phyloP scores from a whole-genome alignment of 331 rosid genomes.

The Cydonia oblonga region DNA sequence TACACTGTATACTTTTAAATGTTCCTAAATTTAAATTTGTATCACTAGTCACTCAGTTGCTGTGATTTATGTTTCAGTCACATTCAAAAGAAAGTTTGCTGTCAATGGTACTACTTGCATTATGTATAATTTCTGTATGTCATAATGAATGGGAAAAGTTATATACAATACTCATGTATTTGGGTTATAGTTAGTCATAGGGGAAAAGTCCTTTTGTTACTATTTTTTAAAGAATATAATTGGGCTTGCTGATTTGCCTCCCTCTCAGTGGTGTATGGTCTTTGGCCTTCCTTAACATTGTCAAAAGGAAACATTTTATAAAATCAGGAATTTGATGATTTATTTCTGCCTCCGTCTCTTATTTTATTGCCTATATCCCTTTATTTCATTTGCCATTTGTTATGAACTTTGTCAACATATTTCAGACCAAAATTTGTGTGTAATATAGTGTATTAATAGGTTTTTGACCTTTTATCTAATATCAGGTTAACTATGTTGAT shows the following conservation, averaged over 20 bases:
- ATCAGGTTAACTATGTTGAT: slow-evolving; percentile 78
- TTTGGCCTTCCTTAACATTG: not conserved
- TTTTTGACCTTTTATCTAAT: slow-evolving; percentile 6
- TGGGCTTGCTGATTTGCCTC: not conserved
- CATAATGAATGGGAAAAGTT: not conserved
- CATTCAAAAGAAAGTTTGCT: not conserved
- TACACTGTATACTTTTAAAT: not conserved
- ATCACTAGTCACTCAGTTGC: not conserved
- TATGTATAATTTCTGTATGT: not conserved
- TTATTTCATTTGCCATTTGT: not conserved
- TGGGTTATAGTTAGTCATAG: not conserved
- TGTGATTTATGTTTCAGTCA: not conserved
- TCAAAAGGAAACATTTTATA: not conserved
- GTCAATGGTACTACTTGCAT: not conserved
- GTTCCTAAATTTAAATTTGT: not conserved
- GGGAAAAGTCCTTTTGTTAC: not conserved
- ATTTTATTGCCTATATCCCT: not conserved
- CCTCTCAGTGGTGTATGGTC: not conserved
- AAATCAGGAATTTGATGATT: not conserved
- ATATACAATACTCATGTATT: not conserved
- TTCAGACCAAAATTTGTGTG: not conserved
- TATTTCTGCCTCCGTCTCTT: not conserved
- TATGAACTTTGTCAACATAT: not conserved
- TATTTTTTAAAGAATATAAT: not conserved
- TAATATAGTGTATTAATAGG: not conserved